phyloP scores from a whole-genome alignment of 106 monocot genomes.

The Phalaenopsis equestris region DNA sequence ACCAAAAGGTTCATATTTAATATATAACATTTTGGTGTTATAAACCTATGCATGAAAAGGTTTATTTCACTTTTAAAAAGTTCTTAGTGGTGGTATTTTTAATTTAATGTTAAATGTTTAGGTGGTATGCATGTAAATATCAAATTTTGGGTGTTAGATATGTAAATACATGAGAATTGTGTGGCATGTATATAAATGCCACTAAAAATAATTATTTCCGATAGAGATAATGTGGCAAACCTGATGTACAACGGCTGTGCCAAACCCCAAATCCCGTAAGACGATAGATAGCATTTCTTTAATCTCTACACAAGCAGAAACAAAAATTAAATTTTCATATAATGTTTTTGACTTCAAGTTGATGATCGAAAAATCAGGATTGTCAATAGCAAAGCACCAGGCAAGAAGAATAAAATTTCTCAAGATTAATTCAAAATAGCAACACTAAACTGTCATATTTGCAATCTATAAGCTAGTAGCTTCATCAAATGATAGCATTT shows the following conservation, averaged over 20 bases:
- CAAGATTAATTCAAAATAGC: slow-evolving; percentile 1
- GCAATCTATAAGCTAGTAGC: background rate
- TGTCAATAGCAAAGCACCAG: background rate
- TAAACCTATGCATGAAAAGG: too few species aligned
- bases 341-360: background rate
- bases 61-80: too few species aligned
- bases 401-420: background rate
- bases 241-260: slow-evolving; percentile 91
- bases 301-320: slow-evolving; percentile 50
- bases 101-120: too few species aligned
- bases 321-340: slow-evolving; percentile 6
- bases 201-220: background rate
- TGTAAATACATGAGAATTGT: too few species aligned
- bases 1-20: too few species aligned
- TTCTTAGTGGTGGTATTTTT: too few species aligned
- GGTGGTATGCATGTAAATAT: too few species aligned
- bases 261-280: slow-evolving; percentile 69
- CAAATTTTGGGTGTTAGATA: too few species aligned
- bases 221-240: slow-evolving; percentile 23
- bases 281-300: slow-evolving; percentile 92
- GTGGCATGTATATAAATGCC: too few species aligned
- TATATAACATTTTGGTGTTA: too few species aligned
- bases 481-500: slow-evolving; percentile 1
- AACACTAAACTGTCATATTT: slow-evolving; percentile 2
- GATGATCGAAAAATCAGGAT: background rate